Conservation (phyloP, 1,139 yeast species). For the Yamadazyma oceani region DNA sequence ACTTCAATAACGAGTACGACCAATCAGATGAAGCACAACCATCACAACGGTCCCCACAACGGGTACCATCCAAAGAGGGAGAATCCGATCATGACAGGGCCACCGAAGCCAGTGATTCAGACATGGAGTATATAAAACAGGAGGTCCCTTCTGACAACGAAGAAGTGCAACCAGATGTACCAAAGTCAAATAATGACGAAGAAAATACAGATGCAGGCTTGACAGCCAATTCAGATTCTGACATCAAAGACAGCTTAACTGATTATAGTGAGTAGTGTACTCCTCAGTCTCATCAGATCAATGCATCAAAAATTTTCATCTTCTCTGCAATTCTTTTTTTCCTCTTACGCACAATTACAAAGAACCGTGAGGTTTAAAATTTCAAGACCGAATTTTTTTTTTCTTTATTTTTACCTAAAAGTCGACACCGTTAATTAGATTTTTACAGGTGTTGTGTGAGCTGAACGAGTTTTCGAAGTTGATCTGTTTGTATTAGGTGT, state of each 20-base stretch:
- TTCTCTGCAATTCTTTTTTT: background rate
- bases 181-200: too few relatives aligned
- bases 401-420: background rate
- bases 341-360: background rate
- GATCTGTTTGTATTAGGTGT: too few relatives aligned
- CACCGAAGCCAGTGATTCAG: slow-evolving; percentile 1
- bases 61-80: too few relatives aligned
- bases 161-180: background rate
- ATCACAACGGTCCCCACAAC: too few relatives aligned
- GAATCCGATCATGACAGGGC: background rate
- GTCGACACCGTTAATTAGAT: background rate
- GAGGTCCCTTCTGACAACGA: background rate
- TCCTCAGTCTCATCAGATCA: slow-evolving; percentile 12
- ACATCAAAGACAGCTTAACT: background rate
- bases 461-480: too few relatives aligned
- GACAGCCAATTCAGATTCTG: background rate
- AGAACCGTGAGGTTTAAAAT: too few relatives aligned
- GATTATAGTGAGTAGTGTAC: slow-evolving; percentile 1
- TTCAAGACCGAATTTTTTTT: too few relatives aligned
- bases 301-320: slow-evolving; percentile 7
- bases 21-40: background rate
- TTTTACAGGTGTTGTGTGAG: too few relatives aligned
- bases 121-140: background rate
- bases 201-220: too few relatives aligned
- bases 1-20: background rate